Evolutionary conservation across 768 basidiomycete genomes (phyloP).

Genomic region (Serendipita sp.): DNA sequence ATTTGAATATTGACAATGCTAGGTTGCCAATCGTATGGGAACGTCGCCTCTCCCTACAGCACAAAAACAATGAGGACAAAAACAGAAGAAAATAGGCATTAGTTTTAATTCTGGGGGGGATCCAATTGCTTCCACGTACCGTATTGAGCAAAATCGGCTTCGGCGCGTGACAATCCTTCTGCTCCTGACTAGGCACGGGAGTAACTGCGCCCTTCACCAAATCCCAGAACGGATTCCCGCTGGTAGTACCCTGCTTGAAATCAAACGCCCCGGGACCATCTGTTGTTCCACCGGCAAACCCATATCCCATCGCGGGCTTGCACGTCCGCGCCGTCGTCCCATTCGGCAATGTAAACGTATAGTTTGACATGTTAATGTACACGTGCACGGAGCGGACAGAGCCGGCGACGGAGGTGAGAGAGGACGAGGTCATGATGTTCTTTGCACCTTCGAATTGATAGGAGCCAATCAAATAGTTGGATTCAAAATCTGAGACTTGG

Average conservation of each 20-base stretch:
- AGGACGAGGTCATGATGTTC: slow-evolving; percentile 36
- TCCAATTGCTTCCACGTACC: slow-evolving; percentile 21
- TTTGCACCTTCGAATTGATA: slow-evolving; percentile 54
- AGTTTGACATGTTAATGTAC: slow-evolving; percentile 54
- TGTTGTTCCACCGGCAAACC: slow-evolving; percentile 71
- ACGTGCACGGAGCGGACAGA: slow-evolving; percentile 53
- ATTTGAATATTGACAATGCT: slow-evolving; percentile 61
- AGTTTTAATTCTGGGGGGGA: neutral
- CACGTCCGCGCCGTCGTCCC: slow-evolving; percentile 55
- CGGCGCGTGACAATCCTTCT: slow-evolving; percentile 54
- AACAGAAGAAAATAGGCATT: neutral
- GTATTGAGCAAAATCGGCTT: slow-evolving; percentile 69
- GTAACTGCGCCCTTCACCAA: slow-evolving; percentile 60
- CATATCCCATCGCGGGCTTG: slow-evolving; percentile 60
- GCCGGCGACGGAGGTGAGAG: slow-evolving; percentile 34
- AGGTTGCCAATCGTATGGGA: slow-evolving; percentile 61
- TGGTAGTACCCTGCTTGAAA: slow-evolving; percentile 59
- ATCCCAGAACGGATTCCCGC: slow-evolving; percentile 69
- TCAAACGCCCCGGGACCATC: slow-evolving; percentile 70
- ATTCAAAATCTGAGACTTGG: slow-evolving; percentile 56
- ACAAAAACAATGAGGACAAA: neutral
- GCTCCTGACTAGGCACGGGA: slow-evolving; percentile 41
- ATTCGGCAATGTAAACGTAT: slow-evolving; percentile 46
- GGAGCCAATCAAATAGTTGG: slow-evolving; percentile 54
- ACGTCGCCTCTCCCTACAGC: slow-evolving; percentile 40